Conservation (phyloP, 2,329 filamentous ascomycete species). For the Coniosporium tulheliwenetii region DNA sequence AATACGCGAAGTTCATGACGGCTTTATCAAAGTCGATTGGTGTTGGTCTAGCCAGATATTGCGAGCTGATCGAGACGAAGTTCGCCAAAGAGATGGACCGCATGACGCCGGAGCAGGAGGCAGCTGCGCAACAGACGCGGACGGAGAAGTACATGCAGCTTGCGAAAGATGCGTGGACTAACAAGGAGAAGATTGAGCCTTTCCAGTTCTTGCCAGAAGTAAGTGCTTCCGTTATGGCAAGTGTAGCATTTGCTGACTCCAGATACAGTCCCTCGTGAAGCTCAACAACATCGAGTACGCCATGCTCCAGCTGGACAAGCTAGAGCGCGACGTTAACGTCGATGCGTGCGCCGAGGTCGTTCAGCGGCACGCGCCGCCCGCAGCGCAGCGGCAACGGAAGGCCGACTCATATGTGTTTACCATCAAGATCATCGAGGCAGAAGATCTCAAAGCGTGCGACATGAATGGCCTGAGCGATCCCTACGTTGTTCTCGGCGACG, state of each 20-base stretch:
- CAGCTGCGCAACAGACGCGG: constrained; percentile 58
- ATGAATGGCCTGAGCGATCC: constrained; percentile 88
- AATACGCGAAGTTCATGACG: constrained; percentile 96
- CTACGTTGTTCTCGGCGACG: constrained; percentile 91
- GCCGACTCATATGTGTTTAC: constrained; percentile 92
- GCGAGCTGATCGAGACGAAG: constrained; percentile 71
- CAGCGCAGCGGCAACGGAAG: constrained; percentile 50
- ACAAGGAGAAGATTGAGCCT: constrained; percentile 84
- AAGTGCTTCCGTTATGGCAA: constrained; percentile 14
- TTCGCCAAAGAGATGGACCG: constrained; percentile 91
- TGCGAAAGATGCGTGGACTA: constrained; percentile 84
- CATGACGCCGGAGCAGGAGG: constrained; percentile 73
- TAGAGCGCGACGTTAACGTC: constrained; percentile 81
- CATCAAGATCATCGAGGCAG: constrained; percentile 94
- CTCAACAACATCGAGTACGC: constrained; percentile 96
- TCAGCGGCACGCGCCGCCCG: constrained; percentile 54
- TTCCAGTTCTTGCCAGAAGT: constrained; percentile 95
- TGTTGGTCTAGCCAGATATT: constrained; percentile 71
- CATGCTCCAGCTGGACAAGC: constrained; percentile 76
- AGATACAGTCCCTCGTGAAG: constrained; percentile 80
- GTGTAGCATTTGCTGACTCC: not conserved
- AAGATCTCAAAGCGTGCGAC: constrained; percentile 96
- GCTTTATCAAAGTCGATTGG: constrained; percentile 74
- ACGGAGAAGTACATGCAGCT: constrained; percentile 90
- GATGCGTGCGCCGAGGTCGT: constrained; percentile 79